Percentiles rank a stretch among this genome's conserved stretches.
phyloP scores from a whole-genome alignment of 345 rosid genomes.

The Boechera retrofracta region DNA sequence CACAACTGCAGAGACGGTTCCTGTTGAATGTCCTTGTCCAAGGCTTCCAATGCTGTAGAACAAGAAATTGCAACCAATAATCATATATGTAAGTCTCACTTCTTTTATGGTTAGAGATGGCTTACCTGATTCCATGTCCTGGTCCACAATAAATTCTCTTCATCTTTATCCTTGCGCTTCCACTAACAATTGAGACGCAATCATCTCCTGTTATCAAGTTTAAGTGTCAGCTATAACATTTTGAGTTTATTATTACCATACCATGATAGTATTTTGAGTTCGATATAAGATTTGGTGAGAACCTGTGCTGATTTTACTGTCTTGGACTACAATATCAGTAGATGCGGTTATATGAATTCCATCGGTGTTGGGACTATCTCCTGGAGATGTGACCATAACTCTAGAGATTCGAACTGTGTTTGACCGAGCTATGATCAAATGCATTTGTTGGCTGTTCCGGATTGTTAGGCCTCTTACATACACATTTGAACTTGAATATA shows the following conservation, averaged over 20 bases:
- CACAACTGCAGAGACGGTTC: constrained; percentile 78
- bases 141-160: constrained; percentile 90
- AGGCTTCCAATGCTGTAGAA: constrained; percentile 85
- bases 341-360: constrained; percentile 89
- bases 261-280: not conserved
- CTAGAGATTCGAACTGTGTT: constrained; percentile 63
- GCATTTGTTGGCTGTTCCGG: constrained; percentile 94
- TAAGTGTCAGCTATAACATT: constrained; percentile 13
- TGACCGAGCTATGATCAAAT: constrained; percentile 75
- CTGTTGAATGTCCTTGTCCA: constrained; percentile 82
- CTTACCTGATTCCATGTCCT: constrained; percentile 94
- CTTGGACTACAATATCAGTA: constrained; percentile 75
- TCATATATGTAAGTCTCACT: too few relatives aligned
- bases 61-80: not conserved
- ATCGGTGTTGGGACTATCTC: constrained; percentile 97
- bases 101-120: not conserved
- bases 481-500: constrained; percentile 83
- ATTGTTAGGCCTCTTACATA: constrained; percentile 78
- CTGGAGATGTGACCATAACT: constrained; percentile 79
- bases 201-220: constrained; percentile 75
- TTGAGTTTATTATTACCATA: not conserved
- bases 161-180: constrained; percentile 80
- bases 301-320: constrained; percentile 99
- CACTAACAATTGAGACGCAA: constrained; percentile 89
- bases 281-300: not conserved